phyloP scores from a whole-genome alignment of 139 green algal species.

The Raphidocelis subcapitata region DNA sequence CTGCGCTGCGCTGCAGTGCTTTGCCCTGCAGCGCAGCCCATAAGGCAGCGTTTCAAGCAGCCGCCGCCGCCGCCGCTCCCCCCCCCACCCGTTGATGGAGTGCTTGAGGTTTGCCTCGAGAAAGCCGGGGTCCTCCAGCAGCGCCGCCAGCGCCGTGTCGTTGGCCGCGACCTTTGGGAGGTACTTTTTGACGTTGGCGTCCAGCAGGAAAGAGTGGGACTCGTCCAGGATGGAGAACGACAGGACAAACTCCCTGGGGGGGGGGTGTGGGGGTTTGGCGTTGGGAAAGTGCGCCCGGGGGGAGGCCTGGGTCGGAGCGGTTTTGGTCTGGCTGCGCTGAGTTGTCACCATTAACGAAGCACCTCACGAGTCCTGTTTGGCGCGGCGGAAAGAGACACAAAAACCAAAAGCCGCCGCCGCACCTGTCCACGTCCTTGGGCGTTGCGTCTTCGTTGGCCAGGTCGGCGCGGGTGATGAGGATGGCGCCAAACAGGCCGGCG shows the following conservation, averaged over 20 bases:
- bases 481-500: slow-evolving; percentile 58
- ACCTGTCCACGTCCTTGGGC: slow-evolving; percentile 39
- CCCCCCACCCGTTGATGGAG: slow-evolving; percentile 54
- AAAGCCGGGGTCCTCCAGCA: slow-evolving; percentile 24
- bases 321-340: too few relatives aligned
- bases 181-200: slow-evolving; percentile 42
- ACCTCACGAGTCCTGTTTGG: too few relatives aligned
- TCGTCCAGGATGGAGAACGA: slow-evolving; percentile 46
- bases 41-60: too few relatives aligned
- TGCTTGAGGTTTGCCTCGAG: slow-evolving; percentile 52
- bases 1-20: too few relatives aligned
- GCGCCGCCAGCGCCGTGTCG: not conserved
- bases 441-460: slow-evolving; percentile 20
- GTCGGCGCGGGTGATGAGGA: slow-evolving; percentile 51
- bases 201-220: slow-evolving; percentile 15
- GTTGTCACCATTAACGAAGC: too few relatives aligned
- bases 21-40: too few relatives aligned
- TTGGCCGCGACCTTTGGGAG: slow-evolving; percentile 5
- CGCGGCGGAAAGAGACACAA: not conserved
- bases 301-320: too few relatives aligned
- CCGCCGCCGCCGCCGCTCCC: too few relatives aligned
- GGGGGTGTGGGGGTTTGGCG: not conserved
- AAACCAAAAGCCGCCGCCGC: not conserved
- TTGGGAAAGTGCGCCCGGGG: not conserved
- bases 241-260: slow-evolving; percentile 43